A percentile compares a stretch with the other conserved stretches of the same genome.
These are phyloP conservation scores for Suillus subalutaceus DNA, from an alignment of 768 basidiomycete genomes.

Conservation along the genomic window DNA sequence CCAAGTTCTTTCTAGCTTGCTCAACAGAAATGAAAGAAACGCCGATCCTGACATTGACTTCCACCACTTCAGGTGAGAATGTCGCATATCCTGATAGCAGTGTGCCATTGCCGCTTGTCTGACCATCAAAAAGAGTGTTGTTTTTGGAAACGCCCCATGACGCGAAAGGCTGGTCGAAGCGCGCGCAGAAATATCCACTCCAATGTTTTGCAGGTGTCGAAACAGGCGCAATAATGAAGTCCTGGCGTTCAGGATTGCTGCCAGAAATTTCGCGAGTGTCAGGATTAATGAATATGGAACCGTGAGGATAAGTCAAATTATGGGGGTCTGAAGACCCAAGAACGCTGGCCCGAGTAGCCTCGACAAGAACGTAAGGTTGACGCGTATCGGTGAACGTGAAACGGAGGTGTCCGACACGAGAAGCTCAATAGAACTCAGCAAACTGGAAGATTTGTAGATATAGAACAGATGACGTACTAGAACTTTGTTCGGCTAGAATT, in stretches of 20 bases:
- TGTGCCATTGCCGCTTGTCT: conserved; percentile 40
- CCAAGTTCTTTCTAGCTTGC: conserved; percentile 59
- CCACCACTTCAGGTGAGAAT: conserved; percentile 38
- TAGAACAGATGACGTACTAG: conserved; percentile 47
- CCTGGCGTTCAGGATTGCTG: conserved; percentile 68
- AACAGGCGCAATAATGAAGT: conserved; percentile 65
- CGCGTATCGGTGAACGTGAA: conserved; percentile 59
- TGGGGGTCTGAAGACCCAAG: conserved; percentile 52
- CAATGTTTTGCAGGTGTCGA: conserved; percentile 42
- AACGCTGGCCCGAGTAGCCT: conserved; percentile 65
- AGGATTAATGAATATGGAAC: conserved; percentile 50
- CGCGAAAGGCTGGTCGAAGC: conserved; percentile 51
- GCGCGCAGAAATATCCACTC: conserved; percentile 57
- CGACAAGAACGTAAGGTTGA: conserved; percentile 63
- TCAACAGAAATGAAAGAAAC: conserved; percentile 77
- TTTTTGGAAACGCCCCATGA: conserved; percentile 55
- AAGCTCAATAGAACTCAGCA: conserved; percentile 45
- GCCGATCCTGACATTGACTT: conserved; percentile 61
- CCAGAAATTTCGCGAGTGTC: conserved; percentile 56
- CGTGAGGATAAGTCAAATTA: conserved; percentile 56
- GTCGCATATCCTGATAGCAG: conserved; percentile 54
- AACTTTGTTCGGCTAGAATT: conserved; percentile 60
- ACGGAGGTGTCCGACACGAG: conserved; percentile 73
- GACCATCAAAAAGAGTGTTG: conserved; percentile 36
- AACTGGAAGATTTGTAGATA: not conserved